Base-by-base conservation (phyloP, 306 rosid genomes). In the Cicer yamashitae region DNA sequence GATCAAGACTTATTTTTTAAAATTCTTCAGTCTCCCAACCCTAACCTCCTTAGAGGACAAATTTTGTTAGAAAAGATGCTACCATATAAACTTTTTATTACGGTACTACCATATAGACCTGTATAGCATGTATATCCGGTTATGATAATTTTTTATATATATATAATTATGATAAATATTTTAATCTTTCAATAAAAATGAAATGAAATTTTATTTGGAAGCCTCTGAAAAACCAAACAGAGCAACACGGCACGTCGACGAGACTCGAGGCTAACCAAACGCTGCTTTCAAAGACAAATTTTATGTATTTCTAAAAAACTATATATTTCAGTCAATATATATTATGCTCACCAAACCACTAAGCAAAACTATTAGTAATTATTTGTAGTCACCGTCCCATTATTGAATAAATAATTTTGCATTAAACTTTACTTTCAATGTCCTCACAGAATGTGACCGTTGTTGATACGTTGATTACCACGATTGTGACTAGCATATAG, bases 271-370 rank as follows among this genome's bases (percentile, higher is more conserved):
- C 34, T 52, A 67, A 38, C 10, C 14, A 59, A 74, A 25, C 62
- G 73, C 80, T 80, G 80, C 80, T 67, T 78, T 61, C 72, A 22
- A 8, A 61, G 68, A 11, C 12, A 66, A 65, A 48, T 58, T 67
- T 65, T 25, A 25, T 25, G 34, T 25, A 25, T 25, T 25, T 25
- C 4, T 25, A 25, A 25, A 25, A 25, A 25, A 25, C 2, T 25
- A 25, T 25, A 25, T 25, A 25, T 25, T 25, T 25, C 34, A 3
- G 34, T 25, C 34, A 2, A 25, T 25, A 25, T 25, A 25, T 25
- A 25, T 25, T 74, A 75, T 52, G 63, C 69, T 58, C 70, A 75
- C 81, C 59, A 75, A 75, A 52, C 74, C 81, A 81, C 40, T 70
- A 1, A 51, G 25, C 50, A 70, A 22, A 60, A 70, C 39, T 51